These are phyloP conservation scores for Dendrocalamus sinicus DNA, from an alignment of 176 grass and related monocot genomes.

Conservation along the genomic window DNA sequence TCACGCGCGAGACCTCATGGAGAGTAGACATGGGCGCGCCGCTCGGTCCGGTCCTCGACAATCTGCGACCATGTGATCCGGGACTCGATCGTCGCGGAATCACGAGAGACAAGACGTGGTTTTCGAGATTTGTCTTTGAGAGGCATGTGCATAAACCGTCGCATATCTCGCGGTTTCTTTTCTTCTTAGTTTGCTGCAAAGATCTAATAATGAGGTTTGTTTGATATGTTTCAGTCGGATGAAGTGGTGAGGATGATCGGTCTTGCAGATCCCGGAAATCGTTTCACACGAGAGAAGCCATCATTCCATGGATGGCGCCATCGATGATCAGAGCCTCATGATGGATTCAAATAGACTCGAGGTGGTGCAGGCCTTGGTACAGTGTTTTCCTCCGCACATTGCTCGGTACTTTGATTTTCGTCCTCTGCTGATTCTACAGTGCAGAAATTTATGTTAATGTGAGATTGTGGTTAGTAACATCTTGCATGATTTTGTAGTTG, in stretches of 20 bases:
- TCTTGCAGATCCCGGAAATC: conserved; percentile 1
- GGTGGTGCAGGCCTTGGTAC: conserved; percentile 21
- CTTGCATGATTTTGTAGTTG: too few relatives aligned
- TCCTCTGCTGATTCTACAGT: conserved; percentile 1
- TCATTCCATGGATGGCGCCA: conserved; percentile 5
- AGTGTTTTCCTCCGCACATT: conserved; percentile 12
- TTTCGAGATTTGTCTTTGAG: too few relatives aligned
- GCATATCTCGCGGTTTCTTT: too few relatives aligned
- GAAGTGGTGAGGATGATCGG: conserved; percentile 9
- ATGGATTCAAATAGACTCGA: conserved; percentile 2
- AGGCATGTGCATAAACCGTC: too few relatives aligned
- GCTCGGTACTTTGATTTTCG: conserved; percentile 3
- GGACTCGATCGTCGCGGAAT: too few relatives aligned
- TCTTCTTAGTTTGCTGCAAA: not conserved
- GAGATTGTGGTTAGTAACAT: too few relatives aligned
- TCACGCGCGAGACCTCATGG: conserved; percentile 23
- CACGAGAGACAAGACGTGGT: too few relatives aligned
- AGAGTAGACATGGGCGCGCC: not conserved
- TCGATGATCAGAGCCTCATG: not conserved
- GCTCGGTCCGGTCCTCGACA: too few relatives aligned
- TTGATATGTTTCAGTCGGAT: conserved; percentile 15
- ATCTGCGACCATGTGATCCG: too few relatives aligned
- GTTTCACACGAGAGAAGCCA: not conserved
- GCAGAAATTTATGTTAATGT: too few relatives aligned
- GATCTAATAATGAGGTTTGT: not conserved